Base-by-base conservation (phyloP, 441 rosid genomes). In the Omphalea diandra region DNA sequence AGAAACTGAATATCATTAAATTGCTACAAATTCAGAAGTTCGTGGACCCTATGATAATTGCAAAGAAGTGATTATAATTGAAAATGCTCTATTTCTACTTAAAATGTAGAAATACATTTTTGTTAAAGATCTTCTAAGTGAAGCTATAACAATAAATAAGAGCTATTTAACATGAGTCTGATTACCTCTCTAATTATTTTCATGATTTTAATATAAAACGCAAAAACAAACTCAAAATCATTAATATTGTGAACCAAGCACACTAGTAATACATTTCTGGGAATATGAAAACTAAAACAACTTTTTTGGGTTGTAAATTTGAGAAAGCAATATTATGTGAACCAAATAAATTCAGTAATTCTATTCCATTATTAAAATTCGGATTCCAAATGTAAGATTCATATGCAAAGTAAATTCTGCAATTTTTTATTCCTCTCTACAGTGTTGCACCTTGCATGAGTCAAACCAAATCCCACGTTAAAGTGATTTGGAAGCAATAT, bases 241-340 rank as follows among this genome's bases (percentile, higher is more conserved):
- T 32, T 32, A 11, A 26, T 41, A 22, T 41, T 14, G 40, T 38
- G 18, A 12, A 61, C n/a, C 15, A 33, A 10, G 6, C 47, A 5
- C 33, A 50, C 17, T 46, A 63, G 20, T 46, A 24, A 31, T 53
- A 17, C 36, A 38, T 41, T 24, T 32, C 11, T 38, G 35, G 50
- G 36, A 53, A 17, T 41, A 35, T 20, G 52, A 35, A 2, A 40
- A 33, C 7, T 1, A 33, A n/a, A 22, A 24, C 54, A 11, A 66
- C 70, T 52, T 66, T 52, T 35, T 17, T 36, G 60, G 46, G 24
- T 38, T 56, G n/a, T 32, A 15, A 54, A 53, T 24, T 67, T 38
- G 15, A 15, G 31, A 56, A 38, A 27, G 36, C 29, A 24, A 31
- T 2, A n/a, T 29, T 29, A 7, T 41, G 31, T 36, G 60, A 15